Evolutionary conservation across 768 basidiomycete species (phyloP), one percentile per base, ranked within the genome.

Genomic region (Xerocomellus amylosporus): DNA sequence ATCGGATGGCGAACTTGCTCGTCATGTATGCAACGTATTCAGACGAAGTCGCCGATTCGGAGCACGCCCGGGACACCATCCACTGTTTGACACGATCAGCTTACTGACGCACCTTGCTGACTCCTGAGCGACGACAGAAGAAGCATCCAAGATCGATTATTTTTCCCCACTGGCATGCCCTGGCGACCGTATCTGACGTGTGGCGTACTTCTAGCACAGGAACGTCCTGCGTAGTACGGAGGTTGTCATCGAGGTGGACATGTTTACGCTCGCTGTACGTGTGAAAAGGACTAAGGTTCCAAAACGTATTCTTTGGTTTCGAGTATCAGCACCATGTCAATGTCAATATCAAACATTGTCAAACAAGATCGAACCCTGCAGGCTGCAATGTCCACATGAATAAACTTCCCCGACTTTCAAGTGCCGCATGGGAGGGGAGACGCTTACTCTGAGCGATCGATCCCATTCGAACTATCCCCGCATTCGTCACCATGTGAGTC

Each of bases 121-220:
- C n/a, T n/a, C n/a, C n/a, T n/a, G n/a, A 14, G 17, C 39, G 14
- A 30, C 3, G 37, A 39, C 40, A 36, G n/a, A 13, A n/a, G 40
- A 34, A 6, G 6, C 8, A 38, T 26, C 12, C 12, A 28, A 31
- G 37, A 24, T 37, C 17, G 28, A 28, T 28, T 9, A 28, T 28
- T 2, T 41, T 36, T 13, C 26, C 28, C 9, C 19, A 24, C 40
- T 50, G 40, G 19, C 15, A n/a, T 7, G 24, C 22, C 24, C 30
- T 31, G 33, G 26, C 17, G 22, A 55, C 8, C 20, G 2, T 38
- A 50, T 55, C 33, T 56, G 59, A 36, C 28, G 31, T 24, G 61
- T 51, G 24, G 59, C 64, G 49, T 53, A 30, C 44, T 58, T 52
- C 41, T 46, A 46, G 34, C 43, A 58, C 7, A 54, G 74, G 45